Percentiles rank a stretch among this genome's conserved stretches.
Evolutionary conservation across 1,284 basidiomycete genomes (phyloP).

Genomic region (Fomitopsis betulina): DNA sequence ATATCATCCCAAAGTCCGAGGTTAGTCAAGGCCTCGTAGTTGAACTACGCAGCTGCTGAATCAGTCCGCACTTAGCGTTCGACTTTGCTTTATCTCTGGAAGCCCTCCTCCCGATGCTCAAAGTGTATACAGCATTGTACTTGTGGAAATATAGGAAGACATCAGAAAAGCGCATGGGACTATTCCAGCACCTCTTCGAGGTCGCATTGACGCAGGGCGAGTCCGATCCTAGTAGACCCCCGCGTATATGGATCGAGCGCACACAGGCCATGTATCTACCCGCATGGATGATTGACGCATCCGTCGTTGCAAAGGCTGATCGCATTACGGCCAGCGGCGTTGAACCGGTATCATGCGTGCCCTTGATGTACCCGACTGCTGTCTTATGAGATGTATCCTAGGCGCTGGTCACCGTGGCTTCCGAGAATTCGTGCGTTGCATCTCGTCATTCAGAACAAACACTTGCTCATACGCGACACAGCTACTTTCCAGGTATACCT

Average conservation of each 20-base stretch:
- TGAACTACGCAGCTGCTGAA: not conserved
- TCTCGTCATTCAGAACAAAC: not conserved
- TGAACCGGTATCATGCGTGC: not conserved
- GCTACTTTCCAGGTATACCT: conserved; percentile 23
- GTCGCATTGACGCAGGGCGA: not conserved
- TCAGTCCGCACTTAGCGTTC: conserved; percentile 27
- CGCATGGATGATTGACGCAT: conserved; percentile 54
- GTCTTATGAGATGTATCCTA: not conserved
- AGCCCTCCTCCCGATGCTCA: conserved; percentile 28
- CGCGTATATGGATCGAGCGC: conserved; percentile 18
- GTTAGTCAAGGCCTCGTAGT: conserved; percentile 19
- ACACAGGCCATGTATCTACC: conserved; percentile 53
- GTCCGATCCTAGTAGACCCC: not conserved
- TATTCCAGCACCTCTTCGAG: not conserved
- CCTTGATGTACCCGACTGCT: not conserved
- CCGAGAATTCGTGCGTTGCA: conserved; percentile 13
- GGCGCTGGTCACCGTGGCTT: not conserved
- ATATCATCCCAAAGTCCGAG: conserved; percentile 43
- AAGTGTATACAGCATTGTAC: conserved; percentile 6
- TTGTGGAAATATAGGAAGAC: not conserved
- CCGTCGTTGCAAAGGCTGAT: conserved; percentile 33
- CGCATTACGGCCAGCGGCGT: not conserved
- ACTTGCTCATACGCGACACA: conserved; percentile 1
- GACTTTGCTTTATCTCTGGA: conserved; percentile 33
- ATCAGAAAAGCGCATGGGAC: not conserved